phyloP scores from a whole-genome alignment of 306 rosid genomes.

The Potentilla sterilis region DNA sequence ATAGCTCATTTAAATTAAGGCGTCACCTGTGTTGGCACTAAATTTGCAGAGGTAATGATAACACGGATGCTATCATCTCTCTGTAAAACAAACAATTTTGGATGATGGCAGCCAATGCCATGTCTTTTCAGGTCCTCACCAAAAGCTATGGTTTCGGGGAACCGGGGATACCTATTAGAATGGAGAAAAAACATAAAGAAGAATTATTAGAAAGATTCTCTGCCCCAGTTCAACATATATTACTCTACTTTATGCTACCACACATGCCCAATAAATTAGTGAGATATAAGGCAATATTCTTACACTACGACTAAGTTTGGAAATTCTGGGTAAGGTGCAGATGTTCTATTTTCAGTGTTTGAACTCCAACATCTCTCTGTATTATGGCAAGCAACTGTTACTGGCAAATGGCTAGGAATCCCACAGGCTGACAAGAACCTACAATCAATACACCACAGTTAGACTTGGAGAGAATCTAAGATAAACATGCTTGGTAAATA shows the following conservation, averaged over 20 bases:
- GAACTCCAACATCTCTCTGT: slow-evolving; percentile 75
- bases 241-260: not conserved
- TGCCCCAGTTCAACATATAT: not conserved
- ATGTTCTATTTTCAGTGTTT: slow-evolving; percentile 51
- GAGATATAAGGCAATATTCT: slow-evolving; percentile 25
- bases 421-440: slow-evolving; percentile 72
- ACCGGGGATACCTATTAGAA: slow-evolving; percentile 58
- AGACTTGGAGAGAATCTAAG: not conserved
- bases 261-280: slow-evolving; percentile 8
- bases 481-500: not conserved
- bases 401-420: slow-evolving; percentile 63
- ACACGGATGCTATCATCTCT: slow-evolving; percentile 63
- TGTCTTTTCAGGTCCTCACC: slow-evolving; percentile 56
- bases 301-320: slow-evolving; percentile 66
- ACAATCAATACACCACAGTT: slow-evolving; percentile 23
- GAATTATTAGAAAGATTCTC: not conserved
- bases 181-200: slow-evolving; percentile 12
- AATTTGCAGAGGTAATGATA: slow-evolving; percentile 80
- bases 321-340: slow-evolving; percentile 54
- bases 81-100: slow-evolving; percentile 67
- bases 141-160: slow-evolving; percentile 75
- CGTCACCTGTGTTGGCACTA: slow-evolving; percentile 71
- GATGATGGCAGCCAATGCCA: slow-evolving; percentile 89
- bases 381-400: slow-evolving; percentile 71
- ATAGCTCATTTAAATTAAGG: not conserved